Conservation (phyloP, 1,284 basidiomycete species). For the Amylostereum chailletii region DNA sequence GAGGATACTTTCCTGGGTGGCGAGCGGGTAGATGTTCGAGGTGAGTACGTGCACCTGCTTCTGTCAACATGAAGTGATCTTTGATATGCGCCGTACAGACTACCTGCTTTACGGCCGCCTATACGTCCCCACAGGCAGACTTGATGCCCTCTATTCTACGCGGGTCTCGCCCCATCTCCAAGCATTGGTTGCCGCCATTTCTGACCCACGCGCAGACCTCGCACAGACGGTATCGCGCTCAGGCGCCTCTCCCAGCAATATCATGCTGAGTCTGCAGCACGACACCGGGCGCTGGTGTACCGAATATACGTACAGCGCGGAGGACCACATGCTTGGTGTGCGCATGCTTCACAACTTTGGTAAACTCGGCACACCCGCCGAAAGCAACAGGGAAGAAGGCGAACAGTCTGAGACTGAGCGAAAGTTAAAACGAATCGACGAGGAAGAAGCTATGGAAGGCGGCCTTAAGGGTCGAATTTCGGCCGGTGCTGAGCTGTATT, state of each 20-base stretch:
- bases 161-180: constrained; percentile 70
- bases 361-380: constrained; percentile 28
- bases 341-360: constrained; percentile 94
- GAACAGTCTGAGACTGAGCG: constrained; percentile 19
- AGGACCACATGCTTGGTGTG: constrained; percentile 89
- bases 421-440: constrained; percentile 67
- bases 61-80: constrained; percentile 5
- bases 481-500: constrained; percentile 89
- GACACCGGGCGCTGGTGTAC: constrained; percentile 90
- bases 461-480: constrained; percentile 86
- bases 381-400: constrained; percentile 23
- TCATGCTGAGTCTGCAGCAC: constrained; percentile 87
- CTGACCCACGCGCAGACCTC: constrained; percentile 51
- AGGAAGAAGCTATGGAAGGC: constrained; percentile 85
- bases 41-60: constrained; percentile 33
- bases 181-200: constrained; percentile 65
- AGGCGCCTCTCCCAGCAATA: constrained; percentile 46
- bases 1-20: constrained; percentile 78
- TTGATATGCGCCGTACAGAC: constrained; percentile 37
- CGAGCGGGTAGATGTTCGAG: constrained; percentile 65
- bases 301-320: constrained; percentile 92
- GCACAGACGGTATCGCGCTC: constrained; percentile 27
- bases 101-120: constrained; percentile 90
- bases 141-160: constrained; percentile 86
- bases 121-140: constrained; percentile 80